Percentiles rank a stretch among this genome's conserved stretches.
phyloP scores from a whole-genome alignment of 148 eudicot species.

The Chenopodium formosanum region DNA sequence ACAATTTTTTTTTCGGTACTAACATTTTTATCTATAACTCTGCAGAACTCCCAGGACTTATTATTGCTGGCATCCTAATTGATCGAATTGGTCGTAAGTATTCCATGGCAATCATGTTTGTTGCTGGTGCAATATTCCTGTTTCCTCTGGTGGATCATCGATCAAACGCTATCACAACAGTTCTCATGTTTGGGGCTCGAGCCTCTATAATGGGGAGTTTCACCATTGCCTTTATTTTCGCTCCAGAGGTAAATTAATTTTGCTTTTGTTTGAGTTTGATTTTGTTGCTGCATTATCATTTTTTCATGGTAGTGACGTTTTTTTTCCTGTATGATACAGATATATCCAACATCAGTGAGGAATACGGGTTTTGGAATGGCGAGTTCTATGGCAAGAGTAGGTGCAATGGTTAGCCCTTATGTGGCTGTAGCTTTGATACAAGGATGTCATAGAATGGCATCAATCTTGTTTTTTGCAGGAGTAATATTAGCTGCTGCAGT shows the following conservation, averaged over 20 bases:
- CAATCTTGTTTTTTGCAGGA: conserved; percentile 54
- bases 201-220: conserved; percentile 11
- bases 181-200: conserved; percentile 14
- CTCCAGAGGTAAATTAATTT: conserved; percentile 11
- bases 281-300: too few relatives aligned
- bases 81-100: conserved; percentile 12
- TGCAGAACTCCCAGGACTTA: conserved; percentile 7
- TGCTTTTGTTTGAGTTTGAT: too few relatives aligned
- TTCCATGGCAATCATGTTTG: conserved; percentile 9
- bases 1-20: background rate
- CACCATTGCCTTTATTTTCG: conserved; percentile 13
- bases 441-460: conserved; percentile 58
- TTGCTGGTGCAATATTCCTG: background rate
- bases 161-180: background rate
- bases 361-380: conserved; percentile 80
- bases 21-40: background rate
- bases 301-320: background rate
- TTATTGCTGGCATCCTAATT: conserved; percentile 7
- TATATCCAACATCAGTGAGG: conserved; percentile 69
- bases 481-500: conserved; percentile 49
- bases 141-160: background rate
- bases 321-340: conserved; percentile 23
- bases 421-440: conserved; percentile 69
- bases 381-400: conserved; percentile 71
- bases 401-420: conserved; percentile 75